A percentile compares a stretch with the other conserved stretches of the same genome.
phyloP scores from a whole-genome alignment of 2,329 filamentous ascomycete genomes.

The Colletotrichum phormii region DNA sequence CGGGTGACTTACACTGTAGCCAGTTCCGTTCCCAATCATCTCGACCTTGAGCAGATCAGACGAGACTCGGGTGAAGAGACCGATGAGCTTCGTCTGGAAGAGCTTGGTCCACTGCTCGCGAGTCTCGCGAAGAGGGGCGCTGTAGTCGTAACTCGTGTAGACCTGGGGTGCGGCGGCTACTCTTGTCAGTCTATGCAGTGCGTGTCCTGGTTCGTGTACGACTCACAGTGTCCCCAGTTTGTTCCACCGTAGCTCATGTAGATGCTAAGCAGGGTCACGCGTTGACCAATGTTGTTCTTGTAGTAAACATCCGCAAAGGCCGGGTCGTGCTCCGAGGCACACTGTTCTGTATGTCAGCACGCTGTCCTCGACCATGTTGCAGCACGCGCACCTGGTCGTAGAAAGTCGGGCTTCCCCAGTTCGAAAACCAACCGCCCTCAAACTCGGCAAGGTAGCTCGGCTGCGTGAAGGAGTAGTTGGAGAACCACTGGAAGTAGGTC shows the following conservation, averaged over 20 bases:
- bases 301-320: constrained; percentile 86
- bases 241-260: constrained; percentile 87
- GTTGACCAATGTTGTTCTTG: constrained; percentile 78
- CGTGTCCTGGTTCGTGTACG: too few species aligned
- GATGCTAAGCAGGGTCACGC: constrained; percentile 75
- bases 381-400: constrained; percentile 53
- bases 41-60: constrained; percentile 61
- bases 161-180: constrained; percentile 54
- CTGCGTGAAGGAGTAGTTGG: constrained; percentile 65
- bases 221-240: constrained; percentile 77
- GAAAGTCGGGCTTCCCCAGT: constrained; percentile 61
- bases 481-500: constrained; percentile 68
- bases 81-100: constrained; percentile 65
- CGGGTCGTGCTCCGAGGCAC: constrained; percentile 69
- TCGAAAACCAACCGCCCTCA: constrained; percentile 64
- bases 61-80: constrained; percentile 64
- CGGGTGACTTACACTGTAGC: constrained; percentile 42
- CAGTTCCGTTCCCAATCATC: constrained; percentile 67
- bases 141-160: constrained; percentile 69
- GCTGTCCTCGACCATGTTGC: constrained; percentile 50
- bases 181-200: background rate
- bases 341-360: constrained; percentile 68
- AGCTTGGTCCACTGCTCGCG: constrained; percentile 64
- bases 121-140: constrained; percentile 64
- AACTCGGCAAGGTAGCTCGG: constrained; percentile 66